A percentile compares a stretch with the other conserved stretches of the same genome.
These are phyloP conservation scores for Stenocarpella maydis DNA, from an alignment of 2,329 filamentous ascomycete species.

Conservation along the genomic window DNA sequence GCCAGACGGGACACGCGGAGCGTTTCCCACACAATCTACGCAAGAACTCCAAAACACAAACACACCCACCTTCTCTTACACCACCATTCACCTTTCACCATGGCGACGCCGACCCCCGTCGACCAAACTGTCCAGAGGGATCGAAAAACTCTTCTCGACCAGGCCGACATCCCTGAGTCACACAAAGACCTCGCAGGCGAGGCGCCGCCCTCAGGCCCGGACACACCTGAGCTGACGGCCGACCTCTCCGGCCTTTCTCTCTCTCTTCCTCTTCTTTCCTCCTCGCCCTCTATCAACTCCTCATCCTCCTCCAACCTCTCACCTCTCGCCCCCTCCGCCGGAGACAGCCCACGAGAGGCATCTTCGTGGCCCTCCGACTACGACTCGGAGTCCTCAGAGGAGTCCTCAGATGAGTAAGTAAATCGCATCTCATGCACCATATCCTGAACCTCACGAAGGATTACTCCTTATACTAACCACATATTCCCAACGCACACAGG, in stretches of 20 bases:
- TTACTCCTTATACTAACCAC: not conserved
- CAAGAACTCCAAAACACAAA: not conserved
- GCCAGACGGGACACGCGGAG: not conserved
- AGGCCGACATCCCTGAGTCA: constrained; percentile 16
- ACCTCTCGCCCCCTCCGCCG: not conserved
- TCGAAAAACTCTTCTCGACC: not conserved
- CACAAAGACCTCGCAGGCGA: not conserved
- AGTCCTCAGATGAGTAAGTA: constrained; percentile 8
- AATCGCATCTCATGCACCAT: not conserved
- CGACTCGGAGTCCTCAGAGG: not conserved
- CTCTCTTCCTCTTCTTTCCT: not conserved
- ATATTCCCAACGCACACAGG: not conserved
- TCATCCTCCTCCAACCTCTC: not conserved
- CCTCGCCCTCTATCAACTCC: not conserved
- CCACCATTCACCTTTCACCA: not conserved
- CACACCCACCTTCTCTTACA: not conserved
- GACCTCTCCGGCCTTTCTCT: not conserved
- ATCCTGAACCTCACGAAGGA: not conserved
- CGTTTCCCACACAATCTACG: not conserved
- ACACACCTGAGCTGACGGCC: not conserved
- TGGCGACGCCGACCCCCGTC: constrained; percentile 9
- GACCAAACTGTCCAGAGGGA: constrained; percentile 11
- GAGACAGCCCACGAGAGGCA: not conserved
- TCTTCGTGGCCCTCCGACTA: not conserved
- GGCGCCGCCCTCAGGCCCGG: not conserved